Conservation (phyloP, 345 rosid genomes). For the Ceriops decandra region DNA sequence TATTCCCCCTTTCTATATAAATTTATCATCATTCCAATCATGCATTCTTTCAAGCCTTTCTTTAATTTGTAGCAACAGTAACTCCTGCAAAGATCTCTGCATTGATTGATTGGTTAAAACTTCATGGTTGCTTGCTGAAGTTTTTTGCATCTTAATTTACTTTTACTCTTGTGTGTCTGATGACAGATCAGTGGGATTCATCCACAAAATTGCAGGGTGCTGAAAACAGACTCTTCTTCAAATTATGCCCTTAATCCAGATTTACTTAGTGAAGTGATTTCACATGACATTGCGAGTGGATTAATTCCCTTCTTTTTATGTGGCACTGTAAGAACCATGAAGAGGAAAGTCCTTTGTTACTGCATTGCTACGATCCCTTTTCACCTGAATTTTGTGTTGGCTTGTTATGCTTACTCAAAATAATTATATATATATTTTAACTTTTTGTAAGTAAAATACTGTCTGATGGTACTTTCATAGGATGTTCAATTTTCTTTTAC, state of each 20-base stretch:
- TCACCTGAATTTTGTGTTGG: constrained; percentile 6
- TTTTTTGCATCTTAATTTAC: background rate
- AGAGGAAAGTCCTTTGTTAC: background rate
- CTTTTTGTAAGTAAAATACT: background rate
- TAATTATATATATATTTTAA: background rate
- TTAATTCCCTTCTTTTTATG: constrained; percentile 80
- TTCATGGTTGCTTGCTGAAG: background rate
- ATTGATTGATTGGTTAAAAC: background rate
- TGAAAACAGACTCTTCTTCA: constrained; percentile 59
- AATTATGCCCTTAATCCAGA: constrained; percentile 66
- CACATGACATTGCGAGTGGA: constrained; percentile 59
- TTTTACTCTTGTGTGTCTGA: constrained; percentile 10
- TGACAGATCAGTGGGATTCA: constrained; percentile 75
- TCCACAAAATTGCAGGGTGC: constrained; percentile 63
- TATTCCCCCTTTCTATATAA: too few species aligned
- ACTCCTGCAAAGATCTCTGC: background rate
- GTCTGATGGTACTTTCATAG: background rate
- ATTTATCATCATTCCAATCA: too few species aligned
- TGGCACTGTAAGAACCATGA: constrained; percentile 55
- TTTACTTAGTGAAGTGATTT: constrained; percentile 53
- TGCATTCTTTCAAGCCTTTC: background rate
- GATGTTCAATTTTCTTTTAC: background rate
- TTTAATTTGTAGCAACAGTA: background rate
- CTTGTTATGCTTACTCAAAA: constrained; percentile 3
- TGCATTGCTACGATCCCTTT: background rate